Conservation (phyloP, 768 basidiomycete species). For the Trametes cubensis region DNA sequence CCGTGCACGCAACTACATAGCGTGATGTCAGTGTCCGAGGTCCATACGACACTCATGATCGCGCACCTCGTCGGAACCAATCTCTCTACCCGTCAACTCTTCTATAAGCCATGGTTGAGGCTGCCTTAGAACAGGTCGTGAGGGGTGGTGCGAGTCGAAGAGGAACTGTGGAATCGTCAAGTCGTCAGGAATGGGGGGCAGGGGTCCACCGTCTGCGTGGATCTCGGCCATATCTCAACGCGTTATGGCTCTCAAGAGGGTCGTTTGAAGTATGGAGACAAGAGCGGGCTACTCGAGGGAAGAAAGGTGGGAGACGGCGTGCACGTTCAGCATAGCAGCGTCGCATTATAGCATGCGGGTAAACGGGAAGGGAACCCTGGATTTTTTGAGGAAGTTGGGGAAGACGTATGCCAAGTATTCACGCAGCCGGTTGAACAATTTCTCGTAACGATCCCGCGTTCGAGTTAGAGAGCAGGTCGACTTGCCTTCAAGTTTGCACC, state of each 20-base stretch:
- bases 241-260: too few relatives aligned
- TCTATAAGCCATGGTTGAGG: conserved; percentile 52
- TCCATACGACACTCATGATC: background rate
- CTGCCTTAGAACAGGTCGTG: conserved; percentile 40
- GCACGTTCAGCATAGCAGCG: too few relatives aligned
- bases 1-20: conserved; percentile 46
- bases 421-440: too few relatives aligned
- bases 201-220: conserved; percentile 27
- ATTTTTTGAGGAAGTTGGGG: too few relatives aligned
- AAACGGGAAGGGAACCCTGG: too few relatives aligned
- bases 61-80: conserved; percentile 47
- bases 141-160: conserved; percentile 47
- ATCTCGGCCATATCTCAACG: conserved; percentile 28
- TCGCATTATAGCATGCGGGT: too few relatives aligned
- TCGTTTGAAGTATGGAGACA: too few relatives aligned
- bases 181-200: conserved; percentile 50
- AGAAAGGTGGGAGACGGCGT: background rate
- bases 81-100: conserved; percentile 47
- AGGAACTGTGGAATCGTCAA: conserved; percentile 58
- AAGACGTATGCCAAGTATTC: too few relatives aligned
- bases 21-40: background rate
- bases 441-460: too few relatives aligned
- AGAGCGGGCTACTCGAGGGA: too few relatives aligned
- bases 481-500: too few relatives aligned
- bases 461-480: too few relatives aligned